A percentile compares a stretch with the other conserved stretches of the same genome.
Evolutionary conservation across 1,284 basidiomycete species (phyloP).

Genomic region (Hymenochaete sp.): DNA sequence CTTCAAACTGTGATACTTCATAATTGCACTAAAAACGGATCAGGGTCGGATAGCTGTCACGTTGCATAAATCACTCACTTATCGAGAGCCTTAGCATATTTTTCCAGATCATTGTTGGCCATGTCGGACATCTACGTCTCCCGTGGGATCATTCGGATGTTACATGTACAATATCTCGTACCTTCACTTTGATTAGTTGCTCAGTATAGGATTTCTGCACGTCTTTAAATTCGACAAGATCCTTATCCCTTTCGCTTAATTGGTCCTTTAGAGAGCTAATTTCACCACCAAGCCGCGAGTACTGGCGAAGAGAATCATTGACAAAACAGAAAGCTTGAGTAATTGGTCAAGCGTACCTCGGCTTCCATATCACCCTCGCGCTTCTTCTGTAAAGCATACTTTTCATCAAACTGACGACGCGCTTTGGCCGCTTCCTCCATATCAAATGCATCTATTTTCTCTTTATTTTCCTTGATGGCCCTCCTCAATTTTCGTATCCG

Average conservation of each 20-base stretch:
- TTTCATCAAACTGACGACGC: constrained; percentile 74
- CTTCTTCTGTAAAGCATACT: constrained; percentile 66
- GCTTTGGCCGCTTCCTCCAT: constrained; percentile 77
- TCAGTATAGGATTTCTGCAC: constrained; percentile 81
- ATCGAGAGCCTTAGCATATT: constrained; percentile 93
- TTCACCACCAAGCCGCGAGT: constrained; percentile 75
- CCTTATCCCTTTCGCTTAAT: constrained; percentile 57
- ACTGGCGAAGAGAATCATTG: constrained; percentile 37
- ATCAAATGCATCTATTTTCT: constrained; percentile 68
- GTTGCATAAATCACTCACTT: constrained; percentile 47
- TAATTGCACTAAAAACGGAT: constrained; percentile 67
- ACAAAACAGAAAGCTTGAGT: constrained; percentile 1
- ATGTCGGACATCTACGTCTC: constrained; percentile 76
- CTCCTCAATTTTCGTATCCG: constrained; percentile 64
- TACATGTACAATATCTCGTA: constrained; percentile 25
- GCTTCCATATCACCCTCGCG: constrained; percentile 65
- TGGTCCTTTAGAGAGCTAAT: constrained; percentile 69
- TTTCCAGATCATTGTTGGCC: constrained; percentile 92
- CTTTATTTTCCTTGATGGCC: constrained; percentile 61
- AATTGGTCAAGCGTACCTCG: constrained; percentile 37
- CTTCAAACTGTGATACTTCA: constrained; percentile 97
- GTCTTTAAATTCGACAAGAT: constrained; percentile 83
- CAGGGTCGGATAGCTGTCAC: not conserved
- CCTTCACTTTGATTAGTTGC: constrained; percentile 93
- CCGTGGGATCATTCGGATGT: constrained; percentile 4